These are phyloP conservation scores for Umbelopsis sp. DNA, from an alignment of 192 early-diverging fungal species.

Conservation along the genomic window DNA sequence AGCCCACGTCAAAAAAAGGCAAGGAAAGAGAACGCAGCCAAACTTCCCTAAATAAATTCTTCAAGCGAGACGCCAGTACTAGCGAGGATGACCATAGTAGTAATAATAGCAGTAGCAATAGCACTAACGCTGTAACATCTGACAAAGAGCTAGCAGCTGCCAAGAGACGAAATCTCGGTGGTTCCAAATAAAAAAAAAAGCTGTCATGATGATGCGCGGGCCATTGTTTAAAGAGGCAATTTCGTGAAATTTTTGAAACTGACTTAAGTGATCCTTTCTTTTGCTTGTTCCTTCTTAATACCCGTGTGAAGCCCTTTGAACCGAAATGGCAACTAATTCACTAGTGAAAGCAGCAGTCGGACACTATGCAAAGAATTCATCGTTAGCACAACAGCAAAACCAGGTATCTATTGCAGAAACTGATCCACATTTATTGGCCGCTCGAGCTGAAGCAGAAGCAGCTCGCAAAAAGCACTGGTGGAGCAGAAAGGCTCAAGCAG, in stretches of 20 bases:
- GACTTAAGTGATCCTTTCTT: not conserved
- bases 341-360: not conserved
- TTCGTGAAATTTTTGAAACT: not conserved
- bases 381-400: not conserved
- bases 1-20: not conserved
- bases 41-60: not conserved
- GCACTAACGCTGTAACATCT: not conserved
- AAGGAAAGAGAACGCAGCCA: not conserved
- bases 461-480: slow-evolving; percentile 25
- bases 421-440: slow-evolving; percentile 30
- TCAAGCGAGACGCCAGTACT: not conserved
- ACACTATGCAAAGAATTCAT: not conserved
- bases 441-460: slow-evolving; percentile 24
- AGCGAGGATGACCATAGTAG: not conserved
- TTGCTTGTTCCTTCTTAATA: not conserved
- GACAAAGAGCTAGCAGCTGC: slow-evolving; percentile 4
- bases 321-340: not conserved
- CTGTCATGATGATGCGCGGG: slow-evolving; percentile 1
- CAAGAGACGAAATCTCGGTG: not conserved
- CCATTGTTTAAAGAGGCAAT: not conserved
- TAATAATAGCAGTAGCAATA: not conserved
- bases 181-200: not conserved
- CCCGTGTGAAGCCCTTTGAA: not conserved
- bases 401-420: slow-evolving; percentile 11
- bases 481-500: slow-evolving; percentile 18